Conservation (phyloP, 352 stramenopile species). For the Pythium insidiosum region DNA sequence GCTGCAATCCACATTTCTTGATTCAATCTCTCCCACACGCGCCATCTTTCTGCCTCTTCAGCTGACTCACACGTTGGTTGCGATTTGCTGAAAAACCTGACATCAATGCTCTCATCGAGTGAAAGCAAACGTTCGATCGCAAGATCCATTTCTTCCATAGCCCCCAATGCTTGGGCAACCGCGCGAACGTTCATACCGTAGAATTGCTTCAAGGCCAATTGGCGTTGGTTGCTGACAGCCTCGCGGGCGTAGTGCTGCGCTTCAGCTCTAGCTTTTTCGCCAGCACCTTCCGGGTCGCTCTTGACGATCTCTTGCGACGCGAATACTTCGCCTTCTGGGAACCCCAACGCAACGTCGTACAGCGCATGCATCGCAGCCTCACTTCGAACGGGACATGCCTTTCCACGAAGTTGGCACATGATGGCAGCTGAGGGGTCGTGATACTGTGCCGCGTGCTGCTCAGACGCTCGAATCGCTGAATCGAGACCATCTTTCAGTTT, state of each 20-base stretch:
- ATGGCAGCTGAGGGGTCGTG: slow-evolving; percentile 11
- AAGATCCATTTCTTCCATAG: slow-evolving; percentile 54
- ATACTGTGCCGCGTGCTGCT: slow-evolving; percentile 10
- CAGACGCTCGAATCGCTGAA: slow-evolving; percentile 3
- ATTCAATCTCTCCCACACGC: slow-evolving; percentile 11
- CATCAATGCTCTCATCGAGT: slow-evolving; percentile 17
- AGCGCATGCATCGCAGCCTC: slow-evolving; percentile 33
- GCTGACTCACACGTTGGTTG: neutral
- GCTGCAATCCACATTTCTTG: slow-evolving; percentile 29
- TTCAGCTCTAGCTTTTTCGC: too few species aligned
- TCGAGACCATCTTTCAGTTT: slow-evolving; percentile 69
- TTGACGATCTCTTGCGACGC: slow-evolving; percentile 55
- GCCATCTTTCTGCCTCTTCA: neutral
- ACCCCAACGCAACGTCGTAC: slow-evolving; percentile 42
- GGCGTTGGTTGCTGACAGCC: slow-evolving; percentile 46
- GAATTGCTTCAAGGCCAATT: slow-evolving; percentile 42
- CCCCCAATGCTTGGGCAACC: slow-evolving; percentile 40
- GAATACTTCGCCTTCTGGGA: slow-evolving; percentile 33
- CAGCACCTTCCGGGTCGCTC: slow-evolving; percentile 50
- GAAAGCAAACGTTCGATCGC: slow-evolving; percentile 25
- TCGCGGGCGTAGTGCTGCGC: slow-evolving; percentile 6
- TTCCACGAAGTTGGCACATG: slow-evolving; percentile 27
- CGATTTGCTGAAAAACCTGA: neutral
- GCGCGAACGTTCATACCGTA: slow-evolving; percentile 48
- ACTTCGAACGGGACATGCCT: slow-evolving; percentile 37